These are phyloP conservation scores for Trichophyton schoenleinii DNA, from an alignment of 2,329 filamentous ascomycete genomes.

Conservation along the genomic window DNA sequence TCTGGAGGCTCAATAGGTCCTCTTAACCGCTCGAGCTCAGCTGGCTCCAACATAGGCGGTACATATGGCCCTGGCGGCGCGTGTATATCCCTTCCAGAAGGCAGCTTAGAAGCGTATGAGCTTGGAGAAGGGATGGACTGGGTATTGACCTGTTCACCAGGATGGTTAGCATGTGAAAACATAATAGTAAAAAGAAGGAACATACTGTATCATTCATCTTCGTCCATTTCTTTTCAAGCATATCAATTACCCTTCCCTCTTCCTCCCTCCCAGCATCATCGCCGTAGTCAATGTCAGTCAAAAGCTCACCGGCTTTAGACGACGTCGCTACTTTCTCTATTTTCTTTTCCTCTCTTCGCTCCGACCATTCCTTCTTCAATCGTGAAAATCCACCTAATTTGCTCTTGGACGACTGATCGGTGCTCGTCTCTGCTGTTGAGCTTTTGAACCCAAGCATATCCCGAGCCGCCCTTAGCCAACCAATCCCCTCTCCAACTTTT, in stretches of 20 bases:
- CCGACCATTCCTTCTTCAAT: conserved; percentile 61
- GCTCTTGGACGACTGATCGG: conserved; percentile 19
- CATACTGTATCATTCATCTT: conserved; percentile 85
- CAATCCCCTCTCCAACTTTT: conserved; percentile 71
- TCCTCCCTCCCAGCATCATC: conserved; percentile 73
- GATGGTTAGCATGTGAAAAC: not conserved
- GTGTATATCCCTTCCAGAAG: conserved; percentile 79
- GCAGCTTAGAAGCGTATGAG: conserved; percentile 63
- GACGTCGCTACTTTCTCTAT: conserved; percentile 52
- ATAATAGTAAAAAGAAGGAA: conserved; percentile 6
- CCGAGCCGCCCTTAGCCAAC: conserved; percentile 69
- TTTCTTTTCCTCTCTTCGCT: conserved; percentile 65
- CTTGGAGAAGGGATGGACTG: conserved; percentile 61
- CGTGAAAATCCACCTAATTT: conserved; percentile 32
- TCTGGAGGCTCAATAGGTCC: conserved; percentile 9
- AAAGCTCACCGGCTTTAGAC: conserved; percentile 20
- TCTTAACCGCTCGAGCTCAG: conserved; percentile 39
- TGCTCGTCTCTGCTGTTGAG: conserved; percentile 36
- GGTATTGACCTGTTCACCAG: conserved; percentile 56
- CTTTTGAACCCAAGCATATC: conserved; percentile 55
- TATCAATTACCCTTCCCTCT: conserved; percentile 72
- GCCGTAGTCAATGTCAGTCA: conserved; percentile 37
- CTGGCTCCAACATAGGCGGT: conserved; percentile 51
- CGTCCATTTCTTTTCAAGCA: conserved; percentile 78
- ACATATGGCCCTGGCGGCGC: conserved; percentile 52